Conservation (phyloP, 1,139 yeast genomes). For the Scheffersomyces titani region DNA sequence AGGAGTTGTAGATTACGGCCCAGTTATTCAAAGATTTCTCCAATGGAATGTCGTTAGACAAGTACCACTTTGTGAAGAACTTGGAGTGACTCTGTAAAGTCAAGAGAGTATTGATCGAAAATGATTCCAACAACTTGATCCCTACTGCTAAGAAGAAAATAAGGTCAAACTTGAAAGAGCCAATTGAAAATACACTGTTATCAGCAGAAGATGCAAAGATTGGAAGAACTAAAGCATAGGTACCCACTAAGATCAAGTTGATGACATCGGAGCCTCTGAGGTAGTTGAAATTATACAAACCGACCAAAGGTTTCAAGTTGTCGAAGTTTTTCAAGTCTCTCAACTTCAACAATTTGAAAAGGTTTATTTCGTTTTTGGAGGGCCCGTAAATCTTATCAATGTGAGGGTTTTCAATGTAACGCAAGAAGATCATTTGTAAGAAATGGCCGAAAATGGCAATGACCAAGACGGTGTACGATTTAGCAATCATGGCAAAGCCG, state of each 20-base stretch:
- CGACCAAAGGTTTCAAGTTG: constrained; percentile 57
- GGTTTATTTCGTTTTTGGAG: constrained; percentile 39
- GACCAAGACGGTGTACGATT: constrained; percentile 69
- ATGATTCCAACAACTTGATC: constrained; percentile 55
- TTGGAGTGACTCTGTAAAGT: constrained; percentile 63
- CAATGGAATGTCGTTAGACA: constrained; percentile 67
- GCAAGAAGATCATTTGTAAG: constrained; percentile 75
- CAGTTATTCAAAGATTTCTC: constrained; percentile 75
- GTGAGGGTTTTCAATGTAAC: constrained; percentile 83
- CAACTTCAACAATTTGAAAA: constrained; percentile 36
- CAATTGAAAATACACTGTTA: constrained; percentile 3
- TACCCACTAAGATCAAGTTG: constrained; percentile 48
- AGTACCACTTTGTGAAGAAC: constrained; percentile 65
- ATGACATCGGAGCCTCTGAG: constrained; percentile 68
- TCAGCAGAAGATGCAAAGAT: constrained; percentile 34
- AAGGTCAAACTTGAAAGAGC: constrained; percentile 5
- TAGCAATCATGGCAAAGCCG: constrained; percentile 78
- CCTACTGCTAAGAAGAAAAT: constrained; percentile 52
- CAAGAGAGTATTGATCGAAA: constrained; percentile 55
- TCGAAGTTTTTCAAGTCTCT: constrained; percentile 48
- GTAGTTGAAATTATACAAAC: constrained; percentile 63
- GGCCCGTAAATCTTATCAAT: constrained; percentile 77
- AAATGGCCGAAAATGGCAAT: constrained; percentile 80
- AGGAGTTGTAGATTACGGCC: constrained; percentile 68
- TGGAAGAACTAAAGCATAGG: constrained; percentile 50